Conservation (phyloP, 140 eudicot genomes). For the Stevia rebaudiana region DNA sequence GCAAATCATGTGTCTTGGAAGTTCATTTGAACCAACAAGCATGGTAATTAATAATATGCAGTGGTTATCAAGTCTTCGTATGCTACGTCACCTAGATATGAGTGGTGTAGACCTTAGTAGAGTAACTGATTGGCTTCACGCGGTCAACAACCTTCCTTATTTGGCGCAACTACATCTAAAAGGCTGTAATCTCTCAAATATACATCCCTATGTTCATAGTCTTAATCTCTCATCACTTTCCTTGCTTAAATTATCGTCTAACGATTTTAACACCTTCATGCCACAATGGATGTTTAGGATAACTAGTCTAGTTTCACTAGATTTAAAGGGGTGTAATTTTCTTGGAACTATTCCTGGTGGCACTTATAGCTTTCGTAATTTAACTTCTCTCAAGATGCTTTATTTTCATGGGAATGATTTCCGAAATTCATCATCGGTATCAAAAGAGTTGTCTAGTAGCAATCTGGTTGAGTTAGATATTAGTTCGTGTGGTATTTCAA, state of each 20-base stretch:
- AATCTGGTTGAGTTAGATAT: background rate
- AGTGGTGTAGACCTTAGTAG: background rate
- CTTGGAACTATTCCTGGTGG: background rate
- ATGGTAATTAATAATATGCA: background rate
- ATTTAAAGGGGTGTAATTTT: background rate
- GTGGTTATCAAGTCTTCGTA: background rate
- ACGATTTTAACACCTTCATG: background rate
- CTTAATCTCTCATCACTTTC: conserved; percentile 13
- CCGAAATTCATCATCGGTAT: background rate
- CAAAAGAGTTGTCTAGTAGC: background rate
- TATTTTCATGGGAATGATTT: background rate
- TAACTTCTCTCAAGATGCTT: conserved; percentile 6
- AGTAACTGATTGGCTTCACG: conserved; percentile 6
- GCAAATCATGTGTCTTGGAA: background rate
- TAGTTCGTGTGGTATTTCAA: background rate
- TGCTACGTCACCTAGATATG: conserved; percentile 9
- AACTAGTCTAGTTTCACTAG: conserved; percentile 2
- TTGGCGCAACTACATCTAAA: background rate
- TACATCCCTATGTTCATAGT: conserved; percentile 2
- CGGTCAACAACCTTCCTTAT: conserved; percentile 14
- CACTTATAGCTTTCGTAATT: background rate
- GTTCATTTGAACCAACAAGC: background rate
- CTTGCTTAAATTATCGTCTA: conserved; percentile 14
- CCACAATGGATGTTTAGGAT: conserved; percentile 18
- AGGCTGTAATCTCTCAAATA: background rate